Evolutionary conservation across 306 rosid genomes (phyloP), one percentile per base, ranked within the genome.

Genomic region (Hippophae rhamnoides): DNA sequence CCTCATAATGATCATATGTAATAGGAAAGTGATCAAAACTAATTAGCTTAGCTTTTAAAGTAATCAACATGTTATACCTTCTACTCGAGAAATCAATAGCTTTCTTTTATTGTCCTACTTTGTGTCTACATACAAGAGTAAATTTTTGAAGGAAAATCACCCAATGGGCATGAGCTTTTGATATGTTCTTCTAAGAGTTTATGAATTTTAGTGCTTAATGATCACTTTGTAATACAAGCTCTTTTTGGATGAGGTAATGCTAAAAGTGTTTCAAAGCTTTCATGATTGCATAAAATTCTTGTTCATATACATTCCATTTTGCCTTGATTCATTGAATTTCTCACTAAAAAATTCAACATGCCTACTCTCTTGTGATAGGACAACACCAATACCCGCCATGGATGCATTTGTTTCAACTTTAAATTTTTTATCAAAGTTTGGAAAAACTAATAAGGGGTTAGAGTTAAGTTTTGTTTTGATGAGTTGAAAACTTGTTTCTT

Each of bases 1-100:
- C 0, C 6, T 10, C 0, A 46, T 46, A 0, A 9, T 5, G 5
- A 0, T 9, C 3, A 10, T 46, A 46, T 0, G 10, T 0, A 5
- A 0, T 2, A 8, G 7, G 10, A 13, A 46, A 5, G 13, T 10
- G 5, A 0, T 46, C 13, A 46, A 46, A 46, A 9, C 49, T 13
- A 8, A 0, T 46, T 0, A 27, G 38, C 38, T 27, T 27, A 27
- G 38, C 4, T 27, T 27, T 27, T 3, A 27, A 27, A 2, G 38
- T 27, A 27, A 27, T 3, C 4, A 27, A 3, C 4, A 27, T 2
- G 38, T 2, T 27, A 3, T 27, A 3, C 38, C 4, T 8, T 2
- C 53, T 2, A 5, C 53, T 49, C 18, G 0, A 49, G 3, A 2
- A 13, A 12, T 49, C 53, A 9, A 12, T 13, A 1, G 13, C 53